Base-by-base conservation (phyloP, 345 rosid genomes). In the Conringia planisiliqua region DNA sequence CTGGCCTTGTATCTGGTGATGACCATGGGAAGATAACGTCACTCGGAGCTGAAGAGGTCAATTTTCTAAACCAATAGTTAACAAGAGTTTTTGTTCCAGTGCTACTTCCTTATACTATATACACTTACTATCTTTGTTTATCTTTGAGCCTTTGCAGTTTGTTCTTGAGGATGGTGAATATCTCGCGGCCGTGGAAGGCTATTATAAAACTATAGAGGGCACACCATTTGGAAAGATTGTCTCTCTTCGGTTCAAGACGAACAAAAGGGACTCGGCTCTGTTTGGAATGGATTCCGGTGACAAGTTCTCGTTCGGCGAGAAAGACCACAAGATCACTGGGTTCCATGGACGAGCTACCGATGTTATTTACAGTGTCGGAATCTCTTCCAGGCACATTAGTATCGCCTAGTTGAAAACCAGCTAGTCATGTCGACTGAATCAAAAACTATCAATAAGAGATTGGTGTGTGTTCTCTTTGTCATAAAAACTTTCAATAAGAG, bases 141-240 rank as follows among this genome's bases (percentile, higher is more conserved):
- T 2, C 52, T 44, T 16, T 68, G 26, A 16, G 32, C 8, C 2
- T 26, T 71, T 46, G 13, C 46, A 77, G 80, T 62, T 77, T 64
- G 47, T 63, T 13, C 68, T 77, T 43, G 80, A 71, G 58, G 40
- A 71, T 27, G 75, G 46, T 57, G 72, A 77, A 64, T 77, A 70
- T 59, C 50, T 77, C 9, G 57, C 12, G 40, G 14, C 38, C 10
- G 11, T 77, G 20, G 71, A 58, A 39, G 80, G 67, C 3, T 77
- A 32, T 54, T 71, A 35, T 3, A 32, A 54, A 6, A 6, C 5
- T 32, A 54, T 54, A 16, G 35, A 1, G 59, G 59, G 30, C 10
- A 5, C 59, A 27, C 14, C 29, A 29, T 29, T 11, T 52, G 27
- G 26, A 51, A 38, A 38, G 1, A 10, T 65, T 10, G 4, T 35